Conservation (phyloP, 2,329 filamentous ascomycete genomes). For the Monosporascus sp. region DNA sequence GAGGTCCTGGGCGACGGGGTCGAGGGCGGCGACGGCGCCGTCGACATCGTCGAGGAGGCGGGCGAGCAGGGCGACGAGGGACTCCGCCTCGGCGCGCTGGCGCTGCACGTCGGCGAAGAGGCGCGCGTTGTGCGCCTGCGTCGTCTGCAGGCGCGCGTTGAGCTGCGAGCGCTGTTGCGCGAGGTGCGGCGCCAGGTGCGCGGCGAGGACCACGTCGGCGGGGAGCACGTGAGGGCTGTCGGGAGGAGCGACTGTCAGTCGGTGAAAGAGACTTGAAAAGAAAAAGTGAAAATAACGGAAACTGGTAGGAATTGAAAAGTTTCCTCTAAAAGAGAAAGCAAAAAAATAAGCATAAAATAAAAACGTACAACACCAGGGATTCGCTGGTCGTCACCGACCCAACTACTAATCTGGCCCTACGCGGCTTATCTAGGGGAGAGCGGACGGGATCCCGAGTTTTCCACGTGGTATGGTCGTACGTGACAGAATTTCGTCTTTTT, state of each 20-base stretch:
- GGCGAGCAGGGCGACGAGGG: conserved; percentile 46
- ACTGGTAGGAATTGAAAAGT: not conserved
- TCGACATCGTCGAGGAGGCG: conserved; percentile 49
- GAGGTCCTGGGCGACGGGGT: conserved; percentile 42
- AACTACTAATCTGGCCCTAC: conserved; percentile 15
- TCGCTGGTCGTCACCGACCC: conserved; percentile 21
- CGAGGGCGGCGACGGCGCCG: conserved; percentile 45
- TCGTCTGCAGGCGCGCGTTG: conserved; percentile 52
- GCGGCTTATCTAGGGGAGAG: conserved; percentile 17
- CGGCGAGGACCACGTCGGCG: conserved; percentile 45
- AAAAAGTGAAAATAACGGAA: not conserved
- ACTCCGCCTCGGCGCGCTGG: conserved; percentile 52
- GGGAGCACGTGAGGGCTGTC: conserved; percentile 51
- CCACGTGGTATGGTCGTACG: conserved; percentile 17
- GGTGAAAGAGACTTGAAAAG: not conserved
- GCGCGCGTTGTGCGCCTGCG: conserved; percentile 51
- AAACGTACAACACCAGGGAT: conserved; percentile 21
- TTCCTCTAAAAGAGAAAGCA: conserved; percentile 2
- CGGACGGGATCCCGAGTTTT: conserved; percentile 19
- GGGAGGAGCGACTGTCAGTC: conserved; percentile 1
- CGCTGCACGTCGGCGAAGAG: conserved; percentile 45
- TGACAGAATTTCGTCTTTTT: conserved; percentile 2
- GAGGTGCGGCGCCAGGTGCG: conserved; percentile 51
- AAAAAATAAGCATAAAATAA: no score
- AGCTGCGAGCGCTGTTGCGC: conserved; percentile 50